These are phyloP conservation scores for Colletotrichum filicis DNA, from an alignment of 2,329 filamentous ascomycete genomes.

Conservation along the genomic window DNA sequence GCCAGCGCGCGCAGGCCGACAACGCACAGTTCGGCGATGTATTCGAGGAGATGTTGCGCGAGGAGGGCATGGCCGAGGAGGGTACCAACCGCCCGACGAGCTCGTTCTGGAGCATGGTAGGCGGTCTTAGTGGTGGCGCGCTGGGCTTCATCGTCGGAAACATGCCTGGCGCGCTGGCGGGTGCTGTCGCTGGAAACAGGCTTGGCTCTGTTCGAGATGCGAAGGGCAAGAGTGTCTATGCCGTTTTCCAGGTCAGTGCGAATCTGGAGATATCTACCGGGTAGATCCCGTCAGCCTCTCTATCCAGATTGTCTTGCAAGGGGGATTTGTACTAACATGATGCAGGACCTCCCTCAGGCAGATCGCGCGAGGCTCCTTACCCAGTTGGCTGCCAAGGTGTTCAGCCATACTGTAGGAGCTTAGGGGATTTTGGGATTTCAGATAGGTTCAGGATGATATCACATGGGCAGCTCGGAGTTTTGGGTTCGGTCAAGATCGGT, in stretches of 20 bases:
- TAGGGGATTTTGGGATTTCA: conserved; percentile 36
- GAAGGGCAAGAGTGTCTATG: conserved; percentile 94
- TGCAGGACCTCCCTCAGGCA: conserved; percentile 80
- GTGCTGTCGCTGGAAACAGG: conserved; percentile 91
- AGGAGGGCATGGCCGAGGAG: conserved; percentile 84
- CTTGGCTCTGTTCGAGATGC: conserved; percentile 91
- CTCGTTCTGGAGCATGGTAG: conserved; percentile 88
- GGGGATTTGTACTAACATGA: neutral
- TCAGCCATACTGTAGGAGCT: conserved; percentile 79
- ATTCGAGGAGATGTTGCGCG: conserved; percentile 90
- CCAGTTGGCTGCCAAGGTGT: conserved; percentile 87
- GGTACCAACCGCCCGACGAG: conserved; percentile 69
- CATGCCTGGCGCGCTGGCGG: conserved; percentile 87
- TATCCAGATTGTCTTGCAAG: neutral
- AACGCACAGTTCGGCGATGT: conserved; percentile 88
- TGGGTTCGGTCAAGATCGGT: conserved; percentile 5
- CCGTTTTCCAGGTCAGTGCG: conserved; percentile 75
- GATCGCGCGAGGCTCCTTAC: conserved; percentile 85
- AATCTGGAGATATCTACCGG: conserved; percentile 29
- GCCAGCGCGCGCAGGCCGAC: conserved; percentile 65
- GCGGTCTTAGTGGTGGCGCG: conserved; percentile 86
- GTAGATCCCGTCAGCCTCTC: conserved; percentile 25
- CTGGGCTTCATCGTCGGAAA: conserved; percentile 97
- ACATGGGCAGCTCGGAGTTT: conserved; percentile 28
- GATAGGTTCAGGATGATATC: neutral